Conservation (phyloP, 371 early-diverging fungal species). For the Mortierella sp. region DNA sequence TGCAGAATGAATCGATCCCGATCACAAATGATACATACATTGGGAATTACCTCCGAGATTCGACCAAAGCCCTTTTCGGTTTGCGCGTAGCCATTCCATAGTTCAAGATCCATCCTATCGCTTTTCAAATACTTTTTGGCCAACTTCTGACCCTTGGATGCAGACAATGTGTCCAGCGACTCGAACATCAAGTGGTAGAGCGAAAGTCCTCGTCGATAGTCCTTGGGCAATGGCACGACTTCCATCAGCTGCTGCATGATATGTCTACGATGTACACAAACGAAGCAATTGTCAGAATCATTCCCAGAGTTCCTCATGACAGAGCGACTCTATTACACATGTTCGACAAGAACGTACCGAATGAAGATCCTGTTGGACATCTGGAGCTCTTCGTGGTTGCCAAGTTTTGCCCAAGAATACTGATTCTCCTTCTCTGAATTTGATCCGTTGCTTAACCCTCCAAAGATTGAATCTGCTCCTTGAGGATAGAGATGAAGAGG, state of each 20-base stretch:
- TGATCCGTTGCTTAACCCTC: background rate
- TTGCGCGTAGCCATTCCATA: constrained; percentile 79
- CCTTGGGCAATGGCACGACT: constrained; percentile 20
- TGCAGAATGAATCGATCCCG: too few species aligned
- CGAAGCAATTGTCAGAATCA: background rate
- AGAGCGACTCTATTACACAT: too few species aligned
- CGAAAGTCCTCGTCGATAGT: constrained; percentile 21
- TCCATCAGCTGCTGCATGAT: constrained; percentile 34
- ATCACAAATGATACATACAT: background rate
- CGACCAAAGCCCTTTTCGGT: constrained; percentile 64
- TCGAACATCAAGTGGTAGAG: constrained; percentile 44
- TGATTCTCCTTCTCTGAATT: background rate
- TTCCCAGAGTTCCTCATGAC: background rate
- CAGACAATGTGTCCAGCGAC: constrained; percentile 19
- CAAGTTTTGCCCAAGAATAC: constrained; percentile 37
- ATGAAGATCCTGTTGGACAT: constrained; percentile 23
- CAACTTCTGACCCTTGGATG: constrained; percentile 62
- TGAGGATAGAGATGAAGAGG: constrained; percentile 34
- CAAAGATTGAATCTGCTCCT: constrained; percentile 23
- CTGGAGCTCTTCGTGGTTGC: constrained; percentile 34
- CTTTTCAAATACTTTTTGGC: constrained; percentile 69
- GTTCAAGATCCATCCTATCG: constrained; percentile 63
- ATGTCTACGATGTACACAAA: constrained; percentile 12
- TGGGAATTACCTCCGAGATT: constrained; percentile 55
- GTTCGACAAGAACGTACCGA: constrained; percentile 8